These are phyloP conservation scores for Boeremia exigua DNA, from an alignment of 2,329 filamentous ascomycete species.

Conservation along the genomic window DNA sequence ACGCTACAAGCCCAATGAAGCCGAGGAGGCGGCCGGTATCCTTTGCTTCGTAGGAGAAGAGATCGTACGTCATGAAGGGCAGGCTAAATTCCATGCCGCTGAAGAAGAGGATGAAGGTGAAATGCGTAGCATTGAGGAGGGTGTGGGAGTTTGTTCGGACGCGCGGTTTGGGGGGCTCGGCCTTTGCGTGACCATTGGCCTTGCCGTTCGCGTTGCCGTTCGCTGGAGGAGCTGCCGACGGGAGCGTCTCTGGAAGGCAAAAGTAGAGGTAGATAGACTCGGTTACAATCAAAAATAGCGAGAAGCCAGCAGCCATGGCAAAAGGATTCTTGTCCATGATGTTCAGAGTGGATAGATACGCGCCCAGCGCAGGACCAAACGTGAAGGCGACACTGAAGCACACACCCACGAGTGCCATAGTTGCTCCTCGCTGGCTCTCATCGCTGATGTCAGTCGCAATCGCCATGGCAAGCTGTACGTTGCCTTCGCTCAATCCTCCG, in stretches of 20 bases:
- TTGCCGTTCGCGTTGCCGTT: conserved; percentile 21
- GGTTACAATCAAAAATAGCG: conserved; percentile 78
- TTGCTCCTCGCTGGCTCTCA: conserved; percentile 80
- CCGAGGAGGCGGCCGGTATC: conserved; percentile 87
- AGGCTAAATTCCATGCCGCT: conserved; percentile 98
- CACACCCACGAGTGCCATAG: conserved; percentile 94
- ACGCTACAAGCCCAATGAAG: conserved; percentile 88
- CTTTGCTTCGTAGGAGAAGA: conserved; percentile 81
- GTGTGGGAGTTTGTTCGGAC: conserved; percentile 79
- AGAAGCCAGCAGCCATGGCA: conserved; percentile 88
- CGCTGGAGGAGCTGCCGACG: conserved; percentile 49
- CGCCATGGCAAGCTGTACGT: conserved; percentile 93
- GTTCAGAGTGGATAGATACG: conserved; percentile 78
- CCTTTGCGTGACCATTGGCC: conserved; percentile 27
- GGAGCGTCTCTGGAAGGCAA: conserved; percentile 84
- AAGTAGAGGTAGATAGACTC: conserved; percentile 90
- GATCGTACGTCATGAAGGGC: conserved; percentile 95
- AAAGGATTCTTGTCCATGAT: conserved; percentile 89
- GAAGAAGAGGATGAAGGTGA: conserved; percentile 94
- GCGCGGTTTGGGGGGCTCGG: conserved; percentile 25
- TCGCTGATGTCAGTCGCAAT: conserved; percentile 97
- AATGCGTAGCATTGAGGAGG: conserved; percentile 83
- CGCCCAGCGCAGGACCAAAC: conserved; percentile 90
- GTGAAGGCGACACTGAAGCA: conserved; percentile 98
- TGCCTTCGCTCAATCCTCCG: conserved; percentile 92